Conservation (phyloP, 345 rosid genomes). For the Brassica juncea region DNA sequence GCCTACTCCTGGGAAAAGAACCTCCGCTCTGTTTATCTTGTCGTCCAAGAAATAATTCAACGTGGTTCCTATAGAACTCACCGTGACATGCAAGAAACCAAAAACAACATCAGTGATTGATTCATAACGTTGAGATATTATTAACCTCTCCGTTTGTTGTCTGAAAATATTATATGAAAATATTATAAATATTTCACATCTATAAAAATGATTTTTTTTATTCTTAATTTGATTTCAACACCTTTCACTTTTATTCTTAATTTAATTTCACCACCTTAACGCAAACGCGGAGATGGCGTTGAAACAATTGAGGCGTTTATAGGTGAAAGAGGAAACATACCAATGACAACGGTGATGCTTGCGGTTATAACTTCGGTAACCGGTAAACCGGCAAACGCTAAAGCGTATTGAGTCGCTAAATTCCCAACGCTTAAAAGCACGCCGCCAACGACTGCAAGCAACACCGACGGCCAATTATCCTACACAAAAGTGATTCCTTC, state of each 20-base stretch:
- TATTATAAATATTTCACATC: too few species aligned
- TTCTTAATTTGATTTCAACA: too few species aligned
- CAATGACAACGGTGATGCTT: conserved; percentile 87
- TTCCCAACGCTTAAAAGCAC: conserved; percentile 78
- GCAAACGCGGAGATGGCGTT: neutral
- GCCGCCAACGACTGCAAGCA: conserved; percentile 83
- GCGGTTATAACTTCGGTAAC: conserved; percentile 73
- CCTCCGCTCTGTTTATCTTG: conserved; percentile 64
- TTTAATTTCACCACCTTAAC: neutral
- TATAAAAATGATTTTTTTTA: too few species aligned
- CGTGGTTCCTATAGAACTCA: conserved; percentile 57
- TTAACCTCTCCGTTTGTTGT: neutral
- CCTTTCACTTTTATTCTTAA: too few species aligned
- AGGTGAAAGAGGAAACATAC: conserved; percentile 25
- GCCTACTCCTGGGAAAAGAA: conserved; percentile 79
- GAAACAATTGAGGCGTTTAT: neutral
- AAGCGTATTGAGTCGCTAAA: conserved; percentile 75
- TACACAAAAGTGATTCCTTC: neutral
- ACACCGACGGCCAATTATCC: conserved; percentile 77
- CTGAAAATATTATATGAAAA: neutral
- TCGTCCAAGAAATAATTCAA: conserved; percentile 83
- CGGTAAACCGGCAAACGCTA: conserved; percentile 80
- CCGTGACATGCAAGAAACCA: conserved; percentile 18
- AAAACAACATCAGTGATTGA: neutral
- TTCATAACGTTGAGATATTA: neutral